Conservation (phyloP, 1,284 basidiomycete genomes). For the Trichosporon asahii region DNA sequence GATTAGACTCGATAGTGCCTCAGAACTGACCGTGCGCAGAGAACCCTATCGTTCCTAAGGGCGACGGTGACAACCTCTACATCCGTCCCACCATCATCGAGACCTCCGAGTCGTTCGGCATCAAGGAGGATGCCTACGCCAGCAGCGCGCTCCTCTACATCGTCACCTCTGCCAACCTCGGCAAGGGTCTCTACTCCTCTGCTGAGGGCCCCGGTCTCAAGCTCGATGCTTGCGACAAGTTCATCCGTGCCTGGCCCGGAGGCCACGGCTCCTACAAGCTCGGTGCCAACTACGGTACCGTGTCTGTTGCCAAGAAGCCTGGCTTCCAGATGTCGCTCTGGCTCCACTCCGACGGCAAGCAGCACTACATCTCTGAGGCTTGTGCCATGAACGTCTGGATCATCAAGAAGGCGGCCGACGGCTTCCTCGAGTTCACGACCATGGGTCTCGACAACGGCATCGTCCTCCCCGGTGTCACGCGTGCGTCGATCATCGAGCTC, state of each 20-base stretch:
- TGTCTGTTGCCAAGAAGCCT: constrained; percentile 44
- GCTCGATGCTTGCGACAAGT: constrained; percentile 45
- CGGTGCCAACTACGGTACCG: constrained; percentile 49
- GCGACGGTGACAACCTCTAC: constrained; percentile 47
- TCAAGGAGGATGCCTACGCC: constrained; percentile 46
- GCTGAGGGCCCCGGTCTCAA: constrained; percentile 30
- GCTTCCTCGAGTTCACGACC: constrained; percentile 46
- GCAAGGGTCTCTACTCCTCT: constrained; percentile 41
- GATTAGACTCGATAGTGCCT: neutral
- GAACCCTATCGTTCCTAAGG: constrained; percentile 33
- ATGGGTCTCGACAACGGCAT: constrained; percentile 48
- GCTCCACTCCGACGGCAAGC: constrained; percentile 39
- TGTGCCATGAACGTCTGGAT: constrained; percentile 49
- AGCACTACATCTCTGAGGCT: constrained; percentile 48
- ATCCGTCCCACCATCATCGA: constrained; percentile 49
- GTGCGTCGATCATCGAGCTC: constrained; percentile 44
- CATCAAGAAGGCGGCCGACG: constrained; percentile 45
- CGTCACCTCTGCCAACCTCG: constrained; percentile 46
- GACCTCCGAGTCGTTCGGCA: constrained; percentile 47
- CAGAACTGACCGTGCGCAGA: constrained; percentile 15
- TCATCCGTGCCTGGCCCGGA: constrained; percentile 49
- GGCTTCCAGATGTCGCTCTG: constrained; percentile 49
- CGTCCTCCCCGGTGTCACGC: constrained; percentile 49
- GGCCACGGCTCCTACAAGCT: constrained; percentile 48
- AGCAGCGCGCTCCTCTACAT: constrained; percentile 46